Base-by-base conservation (phyloP, 2,329 filamentous ascomycete species). In the Penicillium sp. region DNA sequence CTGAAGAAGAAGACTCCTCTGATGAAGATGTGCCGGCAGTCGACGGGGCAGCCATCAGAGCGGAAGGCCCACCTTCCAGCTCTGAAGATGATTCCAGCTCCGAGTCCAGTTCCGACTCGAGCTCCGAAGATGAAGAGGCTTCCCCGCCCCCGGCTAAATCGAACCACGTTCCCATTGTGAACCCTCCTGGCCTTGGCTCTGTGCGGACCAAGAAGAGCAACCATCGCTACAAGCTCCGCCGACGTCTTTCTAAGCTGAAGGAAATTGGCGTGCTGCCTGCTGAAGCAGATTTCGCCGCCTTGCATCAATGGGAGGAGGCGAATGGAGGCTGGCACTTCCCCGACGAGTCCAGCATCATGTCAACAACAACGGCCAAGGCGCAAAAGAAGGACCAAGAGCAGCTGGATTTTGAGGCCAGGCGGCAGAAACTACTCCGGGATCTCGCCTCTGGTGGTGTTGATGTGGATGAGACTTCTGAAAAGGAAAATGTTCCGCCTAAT, bases 191-290 rank as follows among this genome's bases (percentile, higher is more conserved):
- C 4, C 47, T 75, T 53, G 84, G 85, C 14, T 75, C 73, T 28
- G 57, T 63, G 20, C 60, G 65, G 16, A 88, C 85, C 0, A 77
- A 77, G 45, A 70, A 70, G 22, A 79, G 83, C 54, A 88, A 88
- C 57, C 62, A 70, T 27, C 76, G 85, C 35, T 76, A 76, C 36
- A 78, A 77, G 50, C 69, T 79, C 46, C 68, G 73, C 35, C 78
- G 78, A 50, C 72, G 73, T 50, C 69, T 87, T 10, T 69, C 71
- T 4, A 73, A 75, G 50, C 71, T 86, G 7, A 83, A 85, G 59
- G 66, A 74, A 16, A 67, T 76, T n/a, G 82, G 81, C 1, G 63
- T 78, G 11, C 67, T 87, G 8, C 76, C 76, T 18, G 56, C 69
- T 24, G 66, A 76, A 50, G 82, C 83, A 5, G 78, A 76, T 44